Conservation (phyloP, 192 early-diverging fungal genomes). For the Gorgonomyces haynaldii region DNA sequence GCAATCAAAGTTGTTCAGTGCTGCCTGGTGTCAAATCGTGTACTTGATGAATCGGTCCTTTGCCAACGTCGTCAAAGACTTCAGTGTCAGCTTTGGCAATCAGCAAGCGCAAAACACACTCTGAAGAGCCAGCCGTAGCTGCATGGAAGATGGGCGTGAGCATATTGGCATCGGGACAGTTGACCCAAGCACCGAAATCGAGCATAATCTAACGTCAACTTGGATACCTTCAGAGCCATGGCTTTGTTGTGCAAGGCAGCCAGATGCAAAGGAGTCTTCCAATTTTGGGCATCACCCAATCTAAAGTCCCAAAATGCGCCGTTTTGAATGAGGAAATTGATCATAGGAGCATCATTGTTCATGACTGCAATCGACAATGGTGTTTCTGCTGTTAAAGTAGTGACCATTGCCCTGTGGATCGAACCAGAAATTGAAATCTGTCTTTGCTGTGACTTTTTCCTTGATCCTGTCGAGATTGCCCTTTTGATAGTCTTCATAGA, state of each 20-base stretch:
- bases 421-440: conserved; percentile 40
- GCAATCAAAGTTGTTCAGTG: conserved; percentile 28
- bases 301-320: conserved; percentile 36
- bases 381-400: conserved; percentile 17
- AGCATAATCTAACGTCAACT: conserved; percentile 18
- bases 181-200: conserved; percentile 34
- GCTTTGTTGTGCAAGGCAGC: conserved; percentile 36
- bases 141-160: conserved; percentile 40
- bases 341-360: conserved; percentile 32
- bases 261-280: conserved; percentile 38
- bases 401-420: conserved; percentile 12
- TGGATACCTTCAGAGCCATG: conserved; percentile 20
- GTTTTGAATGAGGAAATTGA: conserved; percentile 26
- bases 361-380: conserved; percentile 32
- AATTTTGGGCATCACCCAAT: conserved; percentile 25
- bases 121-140: conserved; percentile 18
- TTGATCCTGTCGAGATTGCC: conserved; percentile 29
- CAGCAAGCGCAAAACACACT: conserved; percentile 31
- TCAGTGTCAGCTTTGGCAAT: conserved; percentile 34
- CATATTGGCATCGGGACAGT: conserved; percentile 21
- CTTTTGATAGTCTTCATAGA: conserved; percentile 37
- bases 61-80: conserved; percentile 33
- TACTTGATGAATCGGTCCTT: conserved; percentile 35
- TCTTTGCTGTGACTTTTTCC: conserved; percentile 21
- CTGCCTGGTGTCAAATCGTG: conserved; percentile 15